Percentiles rank a stretch among this genome's conserved stretches.
Conservation (phyloP, 208 protist species). For the Leishmania arabica region DNA sequence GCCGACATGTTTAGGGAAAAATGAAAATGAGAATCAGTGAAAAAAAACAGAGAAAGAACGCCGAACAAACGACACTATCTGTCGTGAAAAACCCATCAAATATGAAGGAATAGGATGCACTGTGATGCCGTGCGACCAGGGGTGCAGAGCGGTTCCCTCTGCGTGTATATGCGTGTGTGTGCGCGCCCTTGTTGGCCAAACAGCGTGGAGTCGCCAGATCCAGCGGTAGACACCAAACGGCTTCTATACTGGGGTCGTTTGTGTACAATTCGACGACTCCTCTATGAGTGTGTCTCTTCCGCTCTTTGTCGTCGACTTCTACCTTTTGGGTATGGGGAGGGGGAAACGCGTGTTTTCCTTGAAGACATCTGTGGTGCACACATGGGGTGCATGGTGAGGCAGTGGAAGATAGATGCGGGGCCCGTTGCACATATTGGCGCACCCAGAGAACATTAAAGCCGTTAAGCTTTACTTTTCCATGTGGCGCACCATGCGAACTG, state of each 20-base stretch:
- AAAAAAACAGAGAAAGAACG: background rate
- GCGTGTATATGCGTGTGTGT: background rate
- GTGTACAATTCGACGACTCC: background rate
- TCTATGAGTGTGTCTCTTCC: background rate
- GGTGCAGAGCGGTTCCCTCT: background rate
- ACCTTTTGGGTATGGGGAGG: background rate
- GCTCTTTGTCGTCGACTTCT: background rate
- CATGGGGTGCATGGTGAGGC: background rate
- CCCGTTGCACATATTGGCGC: background rate
- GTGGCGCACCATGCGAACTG: background rate
- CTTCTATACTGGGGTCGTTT: background rate
- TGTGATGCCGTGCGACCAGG: background rate
- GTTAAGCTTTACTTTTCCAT: background rate
- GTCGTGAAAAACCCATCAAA: background rate
- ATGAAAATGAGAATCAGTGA: background rate
- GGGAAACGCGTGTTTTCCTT: background rate
- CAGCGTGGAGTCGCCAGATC: background rate
- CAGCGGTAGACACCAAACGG: background rate
- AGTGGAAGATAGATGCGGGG: background rate
- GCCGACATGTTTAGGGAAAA: conserved; percentile 14
- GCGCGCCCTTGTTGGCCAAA: background rate
- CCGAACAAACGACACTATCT: background rate
- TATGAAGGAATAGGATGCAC: background rate
- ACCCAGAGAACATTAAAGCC: background rate
- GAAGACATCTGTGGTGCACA: background rate